phyloP scores from a whole-genome alignment of 2,329 filamentous ascomycete genomes.

The Alternaria sp. region DNA sequence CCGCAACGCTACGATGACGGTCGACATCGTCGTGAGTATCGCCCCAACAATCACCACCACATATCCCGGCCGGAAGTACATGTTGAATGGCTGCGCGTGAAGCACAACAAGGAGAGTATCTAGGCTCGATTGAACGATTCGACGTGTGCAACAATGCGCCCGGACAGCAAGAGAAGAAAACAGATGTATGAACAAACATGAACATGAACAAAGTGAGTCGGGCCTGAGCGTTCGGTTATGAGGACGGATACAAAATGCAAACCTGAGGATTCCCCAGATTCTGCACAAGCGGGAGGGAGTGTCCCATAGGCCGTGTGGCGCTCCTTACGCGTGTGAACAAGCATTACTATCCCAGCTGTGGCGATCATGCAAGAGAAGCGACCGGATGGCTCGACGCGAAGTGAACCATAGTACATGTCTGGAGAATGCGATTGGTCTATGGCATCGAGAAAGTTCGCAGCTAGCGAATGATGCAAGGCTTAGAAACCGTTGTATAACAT shows the following conservation, averaged over 20 bases:
- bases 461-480: conserved; percentile 6
- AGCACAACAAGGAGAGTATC: not conserved
- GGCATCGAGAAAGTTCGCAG: not conserved
- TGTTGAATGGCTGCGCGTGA: conserved; percentile 5
- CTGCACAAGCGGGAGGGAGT: conserved; percentile 17
- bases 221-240: conserved; percentile 12
- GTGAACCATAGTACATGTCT: not conserved
- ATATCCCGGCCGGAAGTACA: conserved; percentile 41
- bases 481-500: conserved; percentile 15
- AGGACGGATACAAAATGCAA: conserved; percentile 8
- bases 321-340: conserved; percentile 18
- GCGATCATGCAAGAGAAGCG: conserved; percentile 15
- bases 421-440: conserved; percentile 1
- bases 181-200: conserved; percentile 11
- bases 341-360: conserved; percentile 10
- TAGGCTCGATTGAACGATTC: not conserved
- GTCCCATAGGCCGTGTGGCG: conserved; percentile 19
- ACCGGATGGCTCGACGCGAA: conserved; percentile 11
- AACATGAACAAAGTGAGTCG: conserved; percentile 6
- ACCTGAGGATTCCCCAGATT: conserved; percentile 28
- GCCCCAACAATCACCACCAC: conserved; percentile 44
- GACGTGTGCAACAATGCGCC: conserved; percentile 5
- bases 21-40: conserved; percentile 45
- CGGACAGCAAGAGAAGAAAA: conserved; percentile 5
- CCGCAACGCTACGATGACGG: conserved; percentile 40